A percentile compares a stretch with the other conserved stretches of the same genome.
These are phyloP conservation scores for Cryphonectria naterciae DNA, from an alignment of 2,329 filamentous ascomycete species.

Conservation along the genomic window DNA sequence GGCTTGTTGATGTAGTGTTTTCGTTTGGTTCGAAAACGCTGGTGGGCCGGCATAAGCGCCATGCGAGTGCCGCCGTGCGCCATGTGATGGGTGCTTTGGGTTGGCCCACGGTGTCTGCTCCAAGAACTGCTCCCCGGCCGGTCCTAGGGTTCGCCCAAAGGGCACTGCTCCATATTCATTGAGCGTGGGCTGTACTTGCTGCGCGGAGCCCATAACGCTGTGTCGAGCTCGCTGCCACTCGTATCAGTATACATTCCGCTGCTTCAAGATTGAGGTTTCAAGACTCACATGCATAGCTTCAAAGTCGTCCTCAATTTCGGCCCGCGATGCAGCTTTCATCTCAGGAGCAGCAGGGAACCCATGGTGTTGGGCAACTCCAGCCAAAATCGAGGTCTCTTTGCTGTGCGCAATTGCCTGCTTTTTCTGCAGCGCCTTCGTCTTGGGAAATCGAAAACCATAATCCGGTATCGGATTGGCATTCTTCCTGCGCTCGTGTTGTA, in stretches of 20 bases:
- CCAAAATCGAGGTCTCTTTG: constrained; percentile 87
- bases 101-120: constrained; percentile 94
- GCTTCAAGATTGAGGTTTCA: not conserved
- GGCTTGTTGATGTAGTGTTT: constrained; percentile 22
- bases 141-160: constrained; percentile 56
- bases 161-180: constrained; percentile 54
- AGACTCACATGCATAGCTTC: constrained; percentile 82
- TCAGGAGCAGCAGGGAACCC: constrained; percentile 95
- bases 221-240: constrained; percentile 38
- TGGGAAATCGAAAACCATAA: constrained; percentile 80
- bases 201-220: constrained; percentile 41
- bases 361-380: constrained; percentile 90
- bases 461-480: constrained; percentile 80
- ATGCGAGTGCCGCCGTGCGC: constrained; percentile 27
- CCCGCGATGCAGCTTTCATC: constrained; percentile 70
- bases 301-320: constrained; percentile 84
- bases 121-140: constrained; percentile 83
- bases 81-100: constrained; percentile 75
- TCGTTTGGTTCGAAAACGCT: constrained; percentile 20
- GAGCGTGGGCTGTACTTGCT: constrained; percentile 41
- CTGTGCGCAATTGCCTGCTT: constrained; percentile 90
- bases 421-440: constrained; percentile 75
- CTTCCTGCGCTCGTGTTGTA: constrained; percentile 76
- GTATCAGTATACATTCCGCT: constrained; percentile 13
- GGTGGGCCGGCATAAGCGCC: constrained; percentile 28